Conservation (phyloP, 108 stramenopile genomes). For the Nannochloropsis salina region DNA sequence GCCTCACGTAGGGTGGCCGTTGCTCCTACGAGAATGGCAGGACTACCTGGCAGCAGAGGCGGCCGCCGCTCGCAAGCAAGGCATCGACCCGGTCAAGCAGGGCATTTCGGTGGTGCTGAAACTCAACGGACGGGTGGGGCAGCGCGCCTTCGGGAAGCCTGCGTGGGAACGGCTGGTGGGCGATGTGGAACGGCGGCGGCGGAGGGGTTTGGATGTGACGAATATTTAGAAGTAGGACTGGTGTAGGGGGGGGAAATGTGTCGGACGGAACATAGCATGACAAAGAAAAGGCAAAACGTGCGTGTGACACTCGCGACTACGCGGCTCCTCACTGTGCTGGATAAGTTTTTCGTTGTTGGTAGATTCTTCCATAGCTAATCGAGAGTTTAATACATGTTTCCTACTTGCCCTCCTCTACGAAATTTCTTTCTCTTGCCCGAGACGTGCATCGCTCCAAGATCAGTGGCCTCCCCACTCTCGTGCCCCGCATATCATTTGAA, state of each 20-base stretch:
- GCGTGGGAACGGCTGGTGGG: background rate
- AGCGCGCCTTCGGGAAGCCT: background rate
- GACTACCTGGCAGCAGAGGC: background rate
- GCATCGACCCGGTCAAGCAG: background rate
- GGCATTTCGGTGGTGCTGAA: background rate
- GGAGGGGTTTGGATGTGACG: background rate
- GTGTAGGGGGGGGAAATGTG: background rate
- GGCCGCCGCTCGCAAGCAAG: background rate
- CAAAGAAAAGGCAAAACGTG: too few species aligned
- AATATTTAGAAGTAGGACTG: background rate
- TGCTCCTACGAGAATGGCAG: background rate
- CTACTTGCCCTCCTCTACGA: too few species aligned
- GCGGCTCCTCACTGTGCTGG: too few species aligned
- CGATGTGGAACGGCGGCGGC: slow-evolving; percentile 1
- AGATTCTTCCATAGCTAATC: too few species aligned
- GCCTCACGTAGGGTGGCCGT: background rate
- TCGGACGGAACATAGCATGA: too few species aligned
- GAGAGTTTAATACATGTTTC: too few species aligned
- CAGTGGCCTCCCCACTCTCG: too few species aligned
- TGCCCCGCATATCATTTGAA: too few species aligned
- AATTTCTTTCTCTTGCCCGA: too few species aligned
- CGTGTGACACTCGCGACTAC: too few species aligned
- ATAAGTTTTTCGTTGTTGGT: too few species aligned
- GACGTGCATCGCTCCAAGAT: too few species aligned
- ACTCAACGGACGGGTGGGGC: background rate